Conservation (phyloP, 1,284 basidiomycete species). For the Rhodotorula sp. region DNA sequence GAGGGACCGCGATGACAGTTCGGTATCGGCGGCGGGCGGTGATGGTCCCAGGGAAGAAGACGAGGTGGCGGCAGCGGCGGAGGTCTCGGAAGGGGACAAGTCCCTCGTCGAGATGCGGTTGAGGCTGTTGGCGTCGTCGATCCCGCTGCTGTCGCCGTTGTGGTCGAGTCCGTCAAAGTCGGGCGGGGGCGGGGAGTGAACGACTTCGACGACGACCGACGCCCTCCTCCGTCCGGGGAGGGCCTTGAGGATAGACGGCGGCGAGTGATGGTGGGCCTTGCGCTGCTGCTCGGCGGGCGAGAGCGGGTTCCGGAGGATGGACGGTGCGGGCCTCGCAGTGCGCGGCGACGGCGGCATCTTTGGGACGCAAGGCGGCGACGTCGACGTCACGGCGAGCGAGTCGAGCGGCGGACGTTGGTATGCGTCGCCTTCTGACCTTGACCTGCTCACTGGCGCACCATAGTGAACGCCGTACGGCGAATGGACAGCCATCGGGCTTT, state of each 20-base stretch:
- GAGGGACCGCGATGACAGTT: conserved; percentile 13
- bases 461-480: not conserved
- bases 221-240: not conserved
- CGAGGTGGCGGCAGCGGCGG: no score
- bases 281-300: not conserved
- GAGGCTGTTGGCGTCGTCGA: not conserved
- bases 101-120: not conserved
- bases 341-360: conserved; percentile 11
- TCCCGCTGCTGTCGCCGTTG: not conserved
- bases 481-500: not conserved
- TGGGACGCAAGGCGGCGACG: conserved; percentile 13
- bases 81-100: not conserved
- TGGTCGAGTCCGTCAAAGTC: conserved; percentile 9
- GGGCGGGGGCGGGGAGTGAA: conserved; percentile 18
- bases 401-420: not conserved
- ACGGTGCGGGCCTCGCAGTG: conserved; percentile 6
- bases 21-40: not conserved
- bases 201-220: conserved; percentile 21
- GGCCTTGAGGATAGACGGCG: not conserved
- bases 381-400: conserved; percentile 6
- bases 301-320: conserved; percentile 35
- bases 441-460: not conserved
- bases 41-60: no score
- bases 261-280: not conserved
- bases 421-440: not conserved